phyloP scores from a whole-genome alignment of 352 stramenopile species.

The Phytopythium vexans region DNA sequence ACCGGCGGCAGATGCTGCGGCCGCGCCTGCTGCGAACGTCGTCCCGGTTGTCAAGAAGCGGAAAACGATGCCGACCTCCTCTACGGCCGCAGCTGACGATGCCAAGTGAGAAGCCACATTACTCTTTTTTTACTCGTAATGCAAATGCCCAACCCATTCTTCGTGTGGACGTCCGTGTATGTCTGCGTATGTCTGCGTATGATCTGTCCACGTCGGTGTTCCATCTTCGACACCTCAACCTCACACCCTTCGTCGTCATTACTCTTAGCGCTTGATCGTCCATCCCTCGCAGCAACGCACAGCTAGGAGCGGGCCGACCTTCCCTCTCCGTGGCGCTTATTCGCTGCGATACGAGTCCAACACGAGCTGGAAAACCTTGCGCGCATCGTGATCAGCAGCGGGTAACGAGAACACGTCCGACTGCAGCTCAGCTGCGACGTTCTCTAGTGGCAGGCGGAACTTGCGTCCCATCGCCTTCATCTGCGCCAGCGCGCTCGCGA shows the following conservation, averaged over 20 bases:
- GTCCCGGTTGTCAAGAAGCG: slow-evolving; percentile 71
- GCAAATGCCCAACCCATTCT: too few relatives aligned
- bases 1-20: slow-evolving; percentile 10
- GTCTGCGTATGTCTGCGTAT: too few relatives aligned
- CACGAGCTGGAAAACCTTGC: slow-evolving; percentile 72
- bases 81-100: background rate
- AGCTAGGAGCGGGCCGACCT: too few relatives aligned
- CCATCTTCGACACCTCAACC: too few relatives aligned
- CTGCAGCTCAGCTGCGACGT: slow-evolving; percentile 48
- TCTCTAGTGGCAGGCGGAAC: slow-evolving; percentile 56
- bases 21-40: slow-evolving; percentile 52
- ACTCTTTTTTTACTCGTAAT: too few relatives aligned
- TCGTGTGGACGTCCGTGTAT: too few relatives aligned
- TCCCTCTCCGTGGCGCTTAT: slow-evolving; percentile 3
- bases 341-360: slow-evolving; percentile 65
- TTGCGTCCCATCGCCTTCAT: slow-evolving; percentile 65
- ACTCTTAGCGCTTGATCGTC: too few relatives aligned
- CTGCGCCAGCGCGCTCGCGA: slow-evolving; percentile 61
- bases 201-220: too few relatives aligned
- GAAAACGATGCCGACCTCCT: slow-evolving; percentile 16
- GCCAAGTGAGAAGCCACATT: slow-evolving; percentile 1
- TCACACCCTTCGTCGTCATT: too few relatives aligned
- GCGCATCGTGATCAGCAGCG: slow-evolving; percentile 60
- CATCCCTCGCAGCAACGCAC: too few relatives aligned
- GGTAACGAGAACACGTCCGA: slow-evolving; percentile 45